Evolutionary conservation across 1,284 basidiomycete species (phyloP), one percentile per base, ranked within the genome.

Genomic region (Puccinia hordei): DNA sequence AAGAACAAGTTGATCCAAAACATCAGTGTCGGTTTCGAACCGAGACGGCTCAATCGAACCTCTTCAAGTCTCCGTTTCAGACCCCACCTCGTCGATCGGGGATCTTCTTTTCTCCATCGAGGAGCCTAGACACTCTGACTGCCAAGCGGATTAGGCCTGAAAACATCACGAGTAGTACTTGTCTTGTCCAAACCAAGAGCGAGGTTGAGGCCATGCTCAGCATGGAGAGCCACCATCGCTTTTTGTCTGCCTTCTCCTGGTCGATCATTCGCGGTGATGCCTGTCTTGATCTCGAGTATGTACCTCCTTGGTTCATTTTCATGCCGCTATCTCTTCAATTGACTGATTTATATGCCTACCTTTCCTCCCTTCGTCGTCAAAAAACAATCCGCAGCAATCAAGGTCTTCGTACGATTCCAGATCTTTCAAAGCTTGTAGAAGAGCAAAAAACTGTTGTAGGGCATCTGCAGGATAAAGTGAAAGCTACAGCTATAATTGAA

Each of bases 71-170:
- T 22, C 24, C 44, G 8, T 71, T 44, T n/a, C 3, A 13, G 15
- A 44, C 22, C 41, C 12, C 51, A 38, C 68, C 49, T 35, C 27
- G 27, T 35, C 46, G 68, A 51, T 4, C 13, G 1, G 68, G 68
- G 51, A 71, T 71, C 49, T 71, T 71, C 68, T 71, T 71, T 27
- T 51, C 44, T 24, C 68, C 68, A 19, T 49, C 68, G 19, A 53
- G 51, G 35, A 51, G 33, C 15, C 35, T 46, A 15, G 68, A 55
- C 41, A 15, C 35, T 10, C 61, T 65, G 22, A 38, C 38, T 17
- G 12, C 63, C 12, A 66, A 66, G 13, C 63, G 63, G 9, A 66
- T 22, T 13, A 24, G 63, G 46, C 46, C 63, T n/a, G 41, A 66
- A 46, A 24, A 44, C 24, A 0, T 69, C 2, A 15, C 24, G 9